Conservation (phyloP, 805 yeast species). For the Metschnikowia colocasiae region DNA sequence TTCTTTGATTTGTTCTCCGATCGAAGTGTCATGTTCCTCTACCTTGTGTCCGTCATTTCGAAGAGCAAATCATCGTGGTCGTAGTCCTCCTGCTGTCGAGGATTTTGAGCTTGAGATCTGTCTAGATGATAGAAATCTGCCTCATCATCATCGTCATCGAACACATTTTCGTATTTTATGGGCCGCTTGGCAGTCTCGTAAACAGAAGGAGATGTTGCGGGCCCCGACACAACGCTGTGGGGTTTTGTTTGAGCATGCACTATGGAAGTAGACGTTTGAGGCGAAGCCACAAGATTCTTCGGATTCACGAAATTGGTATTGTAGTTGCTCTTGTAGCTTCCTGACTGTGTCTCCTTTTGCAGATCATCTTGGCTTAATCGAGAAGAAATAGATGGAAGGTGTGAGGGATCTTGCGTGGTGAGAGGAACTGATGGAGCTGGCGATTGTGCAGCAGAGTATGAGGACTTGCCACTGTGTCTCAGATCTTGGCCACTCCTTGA, state of each 20-base stretch:
- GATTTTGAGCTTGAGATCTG: constrained; percentile 1
- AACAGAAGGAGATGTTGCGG: constrained; percentile 36
- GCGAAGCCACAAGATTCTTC: constrained; percentile 16
- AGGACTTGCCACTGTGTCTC: constrained; percentile 6
- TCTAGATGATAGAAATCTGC: constrained; percentile 10
- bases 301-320: constrained; percentile 1
- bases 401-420: constrained; percentile 26
- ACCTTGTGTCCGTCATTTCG: constrained; percentile 19
- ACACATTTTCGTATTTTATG: constrained; percentile 37
- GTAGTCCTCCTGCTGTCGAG: constrained; percentile 8
- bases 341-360: neutral
- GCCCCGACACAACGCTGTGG: constrained; percentile 23
- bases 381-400: constrained; percentile 32
- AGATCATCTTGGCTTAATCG: constrained; percentile 24
- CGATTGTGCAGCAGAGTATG: constrained; percentile 9
- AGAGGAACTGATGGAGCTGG: constrained; percentile 18
- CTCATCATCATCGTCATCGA: constrained; percentile 45
- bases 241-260: constrained; percentile 21
- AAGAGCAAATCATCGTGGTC: constrained; percentile 20
- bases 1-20: too few relatives aligned
- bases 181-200: constrained; percentile 20
- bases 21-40: too few relatives aligned
- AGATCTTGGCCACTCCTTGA: constrained; percentile 7
- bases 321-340: neutral
- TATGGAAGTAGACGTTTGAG: constrained; percentile 24